phyloP scores from a whole-genome alignment of 495 filamentous ascomycete genomes.

The Alectoria sarmentosa region DNA sequence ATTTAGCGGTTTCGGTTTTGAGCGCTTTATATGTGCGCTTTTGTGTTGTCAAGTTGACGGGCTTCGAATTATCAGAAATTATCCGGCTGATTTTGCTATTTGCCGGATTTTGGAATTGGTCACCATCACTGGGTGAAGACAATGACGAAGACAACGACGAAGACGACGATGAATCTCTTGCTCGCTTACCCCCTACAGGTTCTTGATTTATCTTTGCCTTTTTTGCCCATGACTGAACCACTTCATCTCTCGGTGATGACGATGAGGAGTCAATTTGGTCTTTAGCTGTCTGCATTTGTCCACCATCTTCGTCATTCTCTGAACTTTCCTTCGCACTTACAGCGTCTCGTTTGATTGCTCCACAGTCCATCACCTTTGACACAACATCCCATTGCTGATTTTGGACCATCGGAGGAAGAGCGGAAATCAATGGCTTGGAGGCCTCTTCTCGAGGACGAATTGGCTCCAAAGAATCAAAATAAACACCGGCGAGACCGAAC shows the following conservation, averaged over 20 bases:
- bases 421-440: slow-evolving; percentile 6
- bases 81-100: not conserved
- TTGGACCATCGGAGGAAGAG: slow-evolving; percentile 2
- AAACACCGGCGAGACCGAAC: slow-evolving; percentile 15
- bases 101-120: not conserved
- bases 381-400: not conserved
- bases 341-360: not conserved
- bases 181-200: not conserved
- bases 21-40: not conserved
- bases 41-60: slow-evolving; percentile 1
- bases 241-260: slow-evolving; percentile 7
- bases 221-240: not conserved
- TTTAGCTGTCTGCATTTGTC: too few relatives aligned
- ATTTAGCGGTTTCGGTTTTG: not conserved
- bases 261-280: not conserved
- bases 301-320: not conserved
- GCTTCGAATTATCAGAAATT: not conserved
- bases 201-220: not conserved
- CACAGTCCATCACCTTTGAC: not conserved
- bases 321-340: not conserved
- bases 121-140: not conserved
- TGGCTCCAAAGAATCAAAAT: slow-evolving; percentile 16
- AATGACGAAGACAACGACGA: not conserved
- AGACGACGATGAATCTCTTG: not conserved
- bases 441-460: slow-evolving; percentile 8